Evolutionary conservation across 2,329 filamentous ascomycete genomes (phyloP), one percentile per base, ranked within the genome.

Genomic region (Thermoascus crustaceus): DNA sequence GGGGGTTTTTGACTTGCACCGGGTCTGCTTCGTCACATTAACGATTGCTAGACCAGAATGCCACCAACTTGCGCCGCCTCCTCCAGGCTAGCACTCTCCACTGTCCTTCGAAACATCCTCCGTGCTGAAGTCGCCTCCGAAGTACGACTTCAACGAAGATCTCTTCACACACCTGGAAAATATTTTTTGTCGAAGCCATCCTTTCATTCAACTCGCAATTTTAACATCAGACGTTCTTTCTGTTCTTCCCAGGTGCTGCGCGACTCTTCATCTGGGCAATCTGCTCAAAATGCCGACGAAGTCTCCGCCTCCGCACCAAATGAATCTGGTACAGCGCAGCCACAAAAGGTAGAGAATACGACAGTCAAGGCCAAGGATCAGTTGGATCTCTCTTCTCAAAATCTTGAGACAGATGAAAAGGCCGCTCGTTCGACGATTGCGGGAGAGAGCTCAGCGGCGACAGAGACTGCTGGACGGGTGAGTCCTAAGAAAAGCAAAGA

Each of bases 71-170:
- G 49, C 30, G 22, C 43, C 30, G 41, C 46, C 3, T 51, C 54
- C n/a, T 44, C 50, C 2, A 52, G 34, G 8, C 30, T 56, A 36
- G 44, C 47, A 18, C 37, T 58, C 8, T 44, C 57, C 7, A 43
- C 36, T 4, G 25, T 52, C 7, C 36, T 58, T 9, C 47, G 44
- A 33, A 47, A 41, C 31, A 32, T 54, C 8, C 50, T 52, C 20
- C 46, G 41, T 24, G 42, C 49, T 6, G 48, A 57, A 20, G 32
- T 49, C 25, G 36, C 41, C 22, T 31, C 35, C 21, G 37, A 44
- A 10, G 16, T 44, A 16, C 29, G 13, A 29, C 13, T 26, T 11
- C 10, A 11, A 20, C 22, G 8, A 10, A 34, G 26, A 13, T 4
- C 13, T 5, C 18, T 29, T 7, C 18, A 29, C 14, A 4, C 14